These are phyloP conservation scores for Paxillus rubicundulus DNA, from an alignment of 768 basidiomycete species.

Conservation along the genomic window DNA sequence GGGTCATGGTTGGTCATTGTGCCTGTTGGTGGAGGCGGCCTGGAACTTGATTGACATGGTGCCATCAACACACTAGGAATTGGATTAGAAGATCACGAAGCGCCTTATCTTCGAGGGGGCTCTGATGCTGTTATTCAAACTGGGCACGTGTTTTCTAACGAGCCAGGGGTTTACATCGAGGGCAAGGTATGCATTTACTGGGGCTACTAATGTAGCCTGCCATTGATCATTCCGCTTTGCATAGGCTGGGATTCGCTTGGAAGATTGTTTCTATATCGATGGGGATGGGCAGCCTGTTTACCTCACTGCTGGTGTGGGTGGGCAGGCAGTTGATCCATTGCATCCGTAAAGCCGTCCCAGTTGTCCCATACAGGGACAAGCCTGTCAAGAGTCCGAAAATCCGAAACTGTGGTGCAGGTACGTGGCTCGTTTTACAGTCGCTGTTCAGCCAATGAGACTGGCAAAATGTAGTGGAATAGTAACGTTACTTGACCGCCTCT, in stretches of 20 bases:
- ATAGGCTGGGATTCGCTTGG: conserved; percentile 75
- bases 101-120: conserved; percentile 76
- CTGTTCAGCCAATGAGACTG: no score
- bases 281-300: conserved; percentile 51
- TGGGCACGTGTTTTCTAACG: conserved; percentile 80
- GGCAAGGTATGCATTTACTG: conserved; percentile 46
- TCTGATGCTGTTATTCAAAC: conserved; percentile 52
- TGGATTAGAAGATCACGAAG: conserved; percentile 80
- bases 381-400: no score
- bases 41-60: conserved; percentile 14
- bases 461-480: no score
- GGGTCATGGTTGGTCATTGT: conserved; percentile 59
- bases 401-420: no score
- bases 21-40: conserved; percentile 2
- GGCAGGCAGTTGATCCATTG: conserved; percentile 44
- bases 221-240: conserved; percentile 9
- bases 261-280: conserved; percentile 77
- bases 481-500: no score
- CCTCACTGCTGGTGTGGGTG: conserved; percentile 66
- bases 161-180: conserved; percentile 76
- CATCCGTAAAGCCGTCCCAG: conserved; percentile 25
- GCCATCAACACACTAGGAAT: conserved; percentile 53
- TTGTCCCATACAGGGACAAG: conserved; percentile 13
- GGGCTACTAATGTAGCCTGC: neutral
- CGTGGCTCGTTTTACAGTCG: no score